A percentile compares a stretch with the other conserved stretches of the same genome.
Conservation (phyloP, 306 rosid genomes). For the apple (Malus domestica) region DNA sequence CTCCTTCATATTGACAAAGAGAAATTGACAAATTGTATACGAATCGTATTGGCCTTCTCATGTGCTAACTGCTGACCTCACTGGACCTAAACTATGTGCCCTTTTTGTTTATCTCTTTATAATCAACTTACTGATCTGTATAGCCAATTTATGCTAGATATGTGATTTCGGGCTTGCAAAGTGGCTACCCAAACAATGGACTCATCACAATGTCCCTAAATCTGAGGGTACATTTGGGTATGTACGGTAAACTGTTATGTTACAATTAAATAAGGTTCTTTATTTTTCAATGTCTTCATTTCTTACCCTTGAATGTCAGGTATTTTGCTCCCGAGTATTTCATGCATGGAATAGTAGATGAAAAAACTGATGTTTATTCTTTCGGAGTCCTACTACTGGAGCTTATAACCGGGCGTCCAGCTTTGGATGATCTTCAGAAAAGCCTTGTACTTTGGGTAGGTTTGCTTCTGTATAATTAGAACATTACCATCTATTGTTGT, state of each 20-base stretch:
- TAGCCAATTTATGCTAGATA: slow-evolving; percentile 39
- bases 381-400: slow-evolving; percentile 78
- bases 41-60: not conserved
- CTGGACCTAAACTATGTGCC: not conserved
- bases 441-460: slow-evolving; percentile 69
- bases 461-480: slow-evolving; percentile 5
- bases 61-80: not conserved
- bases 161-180: slow-evolving; percentile 94
- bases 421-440: slow-evolving; percentile 46
- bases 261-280: not conserved
- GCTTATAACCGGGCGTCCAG: slow-evolving; percentile 73
- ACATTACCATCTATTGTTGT: not conserved
- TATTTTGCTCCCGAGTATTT: slow-evolving; percentile 87
- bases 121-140: slow-evolving; percentile 4
- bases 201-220: slow-evolving; percentile 54
- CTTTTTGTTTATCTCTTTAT: not conserved
- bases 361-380: slow-evolving; percentile 78
- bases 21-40: not conserved
- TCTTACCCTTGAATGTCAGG: slow-evolving; percentile 31
- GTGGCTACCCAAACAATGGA: slow-evolving; percentile 70
- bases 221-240: slow-evolving; percentile 92
- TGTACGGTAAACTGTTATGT: not conserved
- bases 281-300: not conserved
- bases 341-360: slow-evolving; percentile 69
- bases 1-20: not conserved